These are phyloP conservation scores for Leccinum longicurvipes DNA, from an alignment of 768 basidiomycete genomes.

Conservation along the genomic window DNA sequence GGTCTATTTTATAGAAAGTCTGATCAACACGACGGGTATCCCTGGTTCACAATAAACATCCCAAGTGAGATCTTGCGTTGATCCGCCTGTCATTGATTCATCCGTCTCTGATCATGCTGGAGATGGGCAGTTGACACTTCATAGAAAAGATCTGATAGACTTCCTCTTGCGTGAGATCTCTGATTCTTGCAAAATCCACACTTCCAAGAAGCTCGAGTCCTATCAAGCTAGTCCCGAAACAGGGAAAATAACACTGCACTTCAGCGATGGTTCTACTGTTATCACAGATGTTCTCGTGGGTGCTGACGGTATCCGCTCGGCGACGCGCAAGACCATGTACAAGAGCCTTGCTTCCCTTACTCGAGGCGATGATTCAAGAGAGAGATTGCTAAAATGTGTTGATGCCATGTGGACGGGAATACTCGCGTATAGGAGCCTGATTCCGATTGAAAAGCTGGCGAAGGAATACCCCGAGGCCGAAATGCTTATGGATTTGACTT, in stretches of 20 bases:
- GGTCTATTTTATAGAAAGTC: constrained; percentile 31
- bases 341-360: constrained; percentile 8
- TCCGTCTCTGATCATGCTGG: background rate
- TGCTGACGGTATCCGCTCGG: constrained; percentile 42
- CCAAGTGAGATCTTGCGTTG: constrained; percentile 18
- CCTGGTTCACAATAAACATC: constrained; percentile 25
- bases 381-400: constrained; percentile 17
- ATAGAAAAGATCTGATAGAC: constrained; percentile 37
- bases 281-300: constrained; percentile 41
- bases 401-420: constrained; percentile 41
- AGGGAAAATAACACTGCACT: constrained; percentile 31
- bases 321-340: constrained; percentile 28
- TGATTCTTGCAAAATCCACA: constrained; percentile 28
- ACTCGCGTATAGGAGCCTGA: constrained; percentile 37
- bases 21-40: constrained; percentile 32
- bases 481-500: constrained; percentile 21
- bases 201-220: constrained; percentile 34
- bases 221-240: constrained; percentile 24
- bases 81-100: background rate
- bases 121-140: constrained; percentile 33
- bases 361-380: constrained; percentile 2
- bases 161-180: constrained; percentile 30
- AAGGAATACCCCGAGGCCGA: constrained; percentile 34
- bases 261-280: constrained; percentile 34
- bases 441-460: constrained; percentile 29